phyloP scores from a whole-genome alignment of 768 basidiomycete genomes.

The Boletus rex-veris region DNA sequence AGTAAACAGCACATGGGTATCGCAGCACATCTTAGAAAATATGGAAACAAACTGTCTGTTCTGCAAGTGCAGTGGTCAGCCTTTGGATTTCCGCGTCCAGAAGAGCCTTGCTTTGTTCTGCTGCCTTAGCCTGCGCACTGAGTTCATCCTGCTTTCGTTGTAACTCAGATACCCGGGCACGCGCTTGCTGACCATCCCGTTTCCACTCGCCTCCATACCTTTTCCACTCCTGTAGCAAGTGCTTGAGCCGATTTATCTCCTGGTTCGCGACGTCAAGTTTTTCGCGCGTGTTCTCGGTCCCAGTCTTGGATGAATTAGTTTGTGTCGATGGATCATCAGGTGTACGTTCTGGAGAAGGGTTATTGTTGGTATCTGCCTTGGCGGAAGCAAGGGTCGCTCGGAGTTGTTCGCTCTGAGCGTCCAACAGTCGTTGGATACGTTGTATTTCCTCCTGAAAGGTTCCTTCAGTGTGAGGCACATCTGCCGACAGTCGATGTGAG shows the following conservation, averaged over 20 bases:
- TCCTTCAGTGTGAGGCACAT: conserved; percentile 5
- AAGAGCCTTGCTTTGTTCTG: conserved; percentile 6
- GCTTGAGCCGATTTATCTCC: conserved; percentile 19
- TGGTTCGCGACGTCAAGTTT: conserved; percentile 14
- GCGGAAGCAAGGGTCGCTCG: conserved; percentile 11
- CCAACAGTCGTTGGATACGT: conserved; percentile 10
- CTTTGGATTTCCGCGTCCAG: conserved; percentile 13
- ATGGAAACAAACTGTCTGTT: conserved; percentile 21
- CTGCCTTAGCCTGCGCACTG: conserved; percentile 6
- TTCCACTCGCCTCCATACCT: conserved; percentile 26
- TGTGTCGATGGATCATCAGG: conserved; percentile 5
- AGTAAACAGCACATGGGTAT: not conserved
- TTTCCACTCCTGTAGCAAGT: conserved; percentile 23
- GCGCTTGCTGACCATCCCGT: conserved; percentile 17
- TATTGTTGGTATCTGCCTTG: not conserved
- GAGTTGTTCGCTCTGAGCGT: conserved; percentile 20
- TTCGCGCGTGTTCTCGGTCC: conserved; percentile 2
- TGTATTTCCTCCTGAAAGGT: conserved; percentile 20
- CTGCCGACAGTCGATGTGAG: not conserved
- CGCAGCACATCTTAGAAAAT: not conserved
- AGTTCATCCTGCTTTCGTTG: conserved; percentile 9
- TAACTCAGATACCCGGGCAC: conserved; percentile 10
- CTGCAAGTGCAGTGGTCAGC: conserved; percentile 14
- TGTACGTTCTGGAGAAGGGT: conserved; percentile 1
- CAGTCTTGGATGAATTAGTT: not conserved